Base-by-base conservation (phyloP, 2,329 filamentous ascomycete genomes). In the Ciborinia camelliae region DNA sequence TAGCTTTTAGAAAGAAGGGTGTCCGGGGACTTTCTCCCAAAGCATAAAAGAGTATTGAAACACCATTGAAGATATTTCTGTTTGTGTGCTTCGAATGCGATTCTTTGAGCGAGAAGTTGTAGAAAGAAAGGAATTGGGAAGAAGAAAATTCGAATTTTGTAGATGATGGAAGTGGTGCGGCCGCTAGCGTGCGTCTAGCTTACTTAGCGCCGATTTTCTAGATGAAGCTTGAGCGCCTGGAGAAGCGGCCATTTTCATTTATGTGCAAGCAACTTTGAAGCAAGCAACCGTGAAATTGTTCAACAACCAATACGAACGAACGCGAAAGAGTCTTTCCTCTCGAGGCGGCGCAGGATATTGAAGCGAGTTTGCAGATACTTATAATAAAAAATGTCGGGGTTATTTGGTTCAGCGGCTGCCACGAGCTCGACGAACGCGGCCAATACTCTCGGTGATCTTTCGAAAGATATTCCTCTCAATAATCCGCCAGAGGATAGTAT, bases 11-110 rank as follows among this genome's bases (percentile, higher is more conserved):
- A 59, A 76, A 66, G 78, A 81, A 83, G 84, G 84, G 81, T 88
- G 93, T 97, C 94, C 94, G 94, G 94, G 94, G 94, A 98, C 94
- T 98, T 98, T 98, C 94, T 97, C 94, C 94, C 92, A 95, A 97
- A 97, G 93, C 93, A 76, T 73, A 30, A 52, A 70, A 71, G 61
- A 77, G 73, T 65, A 67, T 65, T 70, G 57, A 64, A 60, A 79
- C 71, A 78, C 68, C 73, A 63, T 69, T 73, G 73, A 76, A 74
- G 73, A 75, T 74, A 73, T 77, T 83, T 90, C 91, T 89, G 91
- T 96, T 81, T 89, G 91, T 92, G 81, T 92, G 93, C 94, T 97
- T 97, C 90, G 92, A 96, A 88, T 90, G 93, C 94, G 94, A 97
- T 97, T 92, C 92, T 92, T 97, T 87, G 92, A 93, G 85, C 93